A percentile compares a stretch with the other conserved stretches of the same genome.
Conservation (phyloP, 106 monocot species). For the Posidonia australis region DNA sequence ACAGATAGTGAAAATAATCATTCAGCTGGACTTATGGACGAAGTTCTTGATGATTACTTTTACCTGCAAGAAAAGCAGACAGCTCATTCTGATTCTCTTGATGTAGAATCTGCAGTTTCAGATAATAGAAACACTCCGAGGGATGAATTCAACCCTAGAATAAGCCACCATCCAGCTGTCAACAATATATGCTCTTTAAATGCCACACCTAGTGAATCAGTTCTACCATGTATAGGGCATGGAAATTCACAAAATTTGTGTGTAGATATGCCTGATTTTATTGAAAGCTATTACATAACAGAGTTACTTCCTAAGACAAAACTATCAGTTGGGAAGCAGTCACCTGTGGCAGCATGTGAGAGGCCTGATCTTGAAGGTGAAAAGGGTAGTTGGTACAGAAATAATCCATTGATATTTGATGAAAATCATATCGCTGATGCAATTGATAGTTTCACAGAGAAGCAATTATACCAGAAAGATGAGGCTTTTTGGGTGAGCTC, state of each 20-base stretch:
- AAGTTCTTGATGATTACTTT: conserved; percentile 83
- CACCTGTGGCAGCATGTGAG: conserved; percentile 7
- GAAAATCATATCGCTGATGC: conserved; percentile 63
- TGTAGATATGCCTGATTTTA: conserved; percentile 26
- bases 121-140: neutral
- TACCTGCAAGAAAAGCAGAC: conserved; percentile 6
- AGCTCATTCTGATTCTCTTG: conserved; percentile 5
- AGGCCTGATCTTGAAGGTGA: conserved; percentile 23
- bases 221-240: conserved; percentile 3
- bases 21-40: conserved; percentile 66
- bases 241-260: conserved; percentile 5
- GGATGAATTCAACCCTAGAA: neutral
- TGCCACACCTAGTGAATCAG: conserved; percentile 11
- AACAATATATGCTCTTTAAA: conserved; percentile 15
- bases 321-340: conserved; percentile 5
- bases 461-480: conserved; percentile 11
- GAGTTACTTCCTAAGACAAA: conserved; percentile 26
- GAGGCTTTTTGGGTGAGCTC: conserved; percentile 9
- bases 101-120: conserved; percentile 7
- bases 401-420: conserved; percentile 34
- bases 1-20: conserved; percentile 10
- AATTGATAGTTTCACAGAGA: conserved; percentile 7
- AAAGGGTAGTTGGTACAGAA: conserved; percentile 62
- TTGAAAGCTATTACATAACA: conserved; percentile 55
- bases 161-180: neutral